Evolutionary conservation across 2,329 filamentous ascomycete species (phyloP).

Genomic region (Bipolaris sorokiniana): DNA sequence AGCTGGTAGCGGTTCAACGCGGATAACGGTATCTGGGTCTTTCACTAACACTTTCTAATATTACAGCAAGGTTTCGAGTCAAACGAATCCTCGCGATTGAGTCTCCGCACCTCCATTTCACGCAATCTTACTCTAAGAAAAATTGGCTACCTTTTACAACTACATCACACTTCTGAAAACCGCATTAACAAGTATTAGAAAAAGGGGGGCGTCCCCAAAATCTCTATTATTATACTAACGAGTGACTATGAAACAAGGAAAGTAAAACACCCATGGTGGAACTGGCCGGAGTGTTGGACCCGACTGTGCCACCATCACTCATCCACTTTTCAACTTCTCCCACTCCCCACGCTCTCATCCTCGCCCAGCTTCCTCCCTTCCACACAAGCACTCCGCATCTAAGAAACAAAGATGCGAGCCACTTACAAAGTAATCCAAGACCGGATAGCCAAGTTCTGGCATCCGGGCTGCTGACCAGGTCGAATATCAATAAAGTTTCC

Average conservation of each 20-base stretch:
- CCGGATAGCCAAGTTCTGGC: constrained; percentile 8
- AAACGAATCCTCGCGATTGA: too few species aligned
- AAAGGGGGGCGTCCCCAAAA: constrained; percentile 1
- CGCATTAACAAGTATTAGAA: neutral
- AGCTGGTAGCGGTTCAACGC: neutral
- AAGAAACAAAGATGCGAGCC: neutral
- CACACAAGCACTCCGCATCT: too few species aligned
- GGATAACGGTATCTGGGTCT: neutral
- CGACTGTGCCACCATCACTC: constrained; percentile 1
- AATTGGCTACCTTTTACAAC: too few species aligned
- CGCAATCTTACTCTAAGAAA: too few species aligned
- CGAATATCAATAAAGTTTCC: constrained; percentile 14
- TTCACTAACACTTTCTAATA: neutral
- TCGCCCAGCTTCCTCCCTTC: too few species aligned
- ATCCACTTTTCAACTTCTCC: neutral
- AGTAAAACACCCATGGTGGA: constrained; percentile 1
- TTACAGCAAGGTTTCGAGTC: neutral
- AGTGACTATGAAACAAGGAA: constrained; percentile 2
- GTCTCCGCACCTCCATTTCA: too few species aligned
- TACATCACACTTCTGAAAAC: too few species aligned
- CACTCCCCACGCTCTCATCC: neutral
- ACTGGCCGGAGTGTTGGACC: constrained; percentile 11
- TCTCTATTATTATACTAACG: neutral
- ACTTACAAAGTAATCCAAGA: constrained; percentile 15
- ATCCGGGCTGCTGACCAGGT: constrained; percentile 10